Base-by-base conservation (phyloP, 768 basidiomycete genomes). In the Hygrophorus pudorinus region DNA sequence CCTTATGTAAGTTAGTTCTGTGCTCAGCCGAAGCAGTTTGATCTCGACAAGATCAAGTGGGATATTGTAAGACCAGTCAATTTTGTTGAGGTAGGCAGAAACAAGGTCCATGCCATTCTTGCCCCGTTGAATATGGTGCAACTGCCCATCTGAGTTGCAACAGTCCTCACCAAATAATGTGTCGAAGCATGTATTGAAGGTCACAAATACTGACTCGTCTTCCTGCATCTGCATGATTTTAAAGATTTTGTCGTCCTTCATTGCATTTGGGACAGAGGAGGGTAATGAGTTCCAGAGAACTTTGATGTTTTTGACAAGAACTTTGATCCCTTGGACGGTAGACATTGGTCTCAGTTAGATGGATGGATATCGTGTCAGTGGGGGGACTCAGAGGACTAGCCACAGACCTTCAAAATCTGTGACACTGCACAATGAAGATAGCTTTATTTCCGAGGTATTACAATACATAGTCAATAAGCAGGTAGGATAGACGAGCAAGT, bases 181-280 rank as follows among this genome's bases (percentile, higher is more conserved):
- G 28, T 53, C 52, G 29, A 53, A 51, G 4, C 47, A 47, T 30
- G 43, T 38, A 31, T 49, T 51, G 45, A 53, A 51, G 3, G 43
- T 49, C 4, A 45, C 37, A 21, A 41, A 45, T 13, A 43, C 13
- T 14, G 32, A 20, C 17, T 51, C 41, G 31, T 48, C 45, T 13
- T 45, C 30, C 1, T 45, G 14, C 5, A 12, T 36, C 12, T 39
- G 35, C 40, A 47, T 46, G 18, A 53, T 41, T 9, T 16, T 41
- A 13, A 35, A 40, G 27, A 53, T 49, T n/a, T 49, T 29, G 38
- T 52, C 49, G 5, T 16, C 28, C 2, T 28, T 37, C 5, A 31
- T 35, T 20, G 42, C 45, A 24, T 46, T 46, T 9, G 21, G 45
- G 29, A 50, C 44, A 32, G 44, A 42, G 8, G 27, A 17, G 17